Conservation (phyloP, 1,139 yeast genomes). For the Pichia sp. region DNA sequence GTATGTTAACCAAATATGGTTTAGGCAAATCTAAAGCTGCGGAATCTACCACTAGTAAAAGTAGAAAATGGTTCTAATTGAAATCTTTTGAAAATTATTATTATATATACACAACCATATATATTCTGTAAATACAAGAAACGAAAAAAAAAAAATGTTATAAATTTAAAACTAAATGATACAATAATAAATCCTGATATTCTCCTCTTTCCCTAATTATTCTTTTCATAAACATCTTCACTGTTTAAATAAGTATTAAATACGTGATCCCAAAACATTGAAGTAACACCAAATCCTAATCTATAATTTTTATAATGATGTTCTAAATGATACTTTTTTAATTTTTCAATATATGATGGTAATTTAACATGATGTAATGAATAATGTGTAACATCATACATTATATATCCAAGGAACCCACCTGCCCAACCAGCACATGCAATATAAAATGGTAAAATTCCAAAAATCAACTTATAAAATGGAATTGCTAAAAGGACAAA, state of each 20-base stretch:
- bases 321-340: constrained; percentile 87
- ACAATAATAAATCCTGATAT: background rate
- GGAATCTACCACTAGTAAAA: constrained; percentile 5
- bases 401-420: constrained; percentile 86
- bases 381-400: constrained; percentile 87
- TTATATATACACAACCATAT: background rate
- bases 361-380: constrained; percentile 80
- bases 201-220: constrained; percentile 13
- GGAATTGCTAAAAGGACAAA: constrained; percentile 55
- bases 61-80: constrained; percentile 15
- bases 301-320: constrained; percentile 97
- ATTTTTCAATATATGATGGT: constrained; percentile 67
- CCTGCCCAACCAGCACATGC: constrained; percentile 83
- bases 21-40: constrained; percentile 40
- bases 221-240: constrained; percentile 29
- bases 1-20: constrained; percentile 62
- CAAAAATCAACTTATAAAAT: constrained; percentile 52
- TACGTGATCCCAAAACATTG: constrained; percentile 87
- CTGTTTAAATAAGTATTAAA: constrained; percentile 61
- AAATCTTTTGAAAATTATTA: background rate
- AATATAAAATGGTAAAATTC: constrained; percentile 49
- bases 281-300: constrained; percentile 92
- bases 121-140: background rate
- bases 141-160: background rate
- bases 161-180: background rate